These are phyloP conservation scores for Sporobolomyces pararoseus DNA, from an alignment of 768 basidiomycete species.

Conservation along the genomic window DNA sequence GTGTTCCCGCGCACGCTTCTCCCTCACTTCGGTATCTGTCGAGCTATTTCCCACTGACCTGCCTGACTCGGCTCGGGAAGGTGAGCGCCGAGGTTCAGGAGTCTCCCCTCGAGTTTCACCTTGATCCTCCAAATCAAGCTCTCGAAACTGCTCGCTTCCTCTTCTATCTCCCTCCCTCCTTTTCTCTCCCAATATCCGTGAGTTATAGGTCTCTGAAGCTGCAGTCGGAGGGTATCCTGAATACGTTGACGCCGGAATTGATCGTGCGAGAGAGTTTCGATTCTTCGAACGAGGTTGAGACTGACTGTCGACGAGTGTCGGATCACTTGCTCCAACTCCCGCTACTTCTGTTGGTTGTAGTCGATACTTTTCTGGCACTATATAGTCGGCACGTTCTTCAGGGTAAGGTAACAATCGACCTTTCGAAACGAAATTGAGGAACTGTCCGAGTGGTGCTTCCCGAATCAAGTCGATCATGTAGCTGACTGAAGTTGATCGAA, in stretches of 20 bases:
- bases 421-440: constrained; percentile 27
- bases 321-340: neutral
- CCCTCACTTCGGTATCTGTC: neutral
- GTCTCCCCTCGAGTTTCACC: neutral
- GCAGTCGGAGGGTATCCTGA: constrained; percentile 2
- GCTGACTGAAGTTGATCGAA: neutral
- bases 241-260: neutral
- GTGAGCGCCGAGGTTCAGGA: neutral
- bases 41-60: neutral
- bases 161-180: neutral
- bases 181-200: neutral
- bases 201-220: constrained; percentile 11
- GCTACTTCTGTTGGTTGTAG: neutral
- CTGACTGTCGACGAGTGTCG: constrained; percentile 6
- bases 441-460: constrained; percentile 38
- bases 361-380: constrained; percentile 14
- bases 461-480: constrained; percentile 30
- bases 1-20: constrained; percentile 14
- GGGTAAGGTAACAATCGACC: neutral
- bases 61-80: neutral
- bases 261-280: neutral
- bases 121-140: neutral
- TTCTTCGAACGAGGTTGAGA: neutral
- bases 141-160: neutral
- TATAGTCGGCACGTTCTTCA: constrained; percentile 17